phyloP scores from a whole-genome alignment of 1,284 basidiomycete species.

The Cutaneotrichosporon sp. region DNA sequence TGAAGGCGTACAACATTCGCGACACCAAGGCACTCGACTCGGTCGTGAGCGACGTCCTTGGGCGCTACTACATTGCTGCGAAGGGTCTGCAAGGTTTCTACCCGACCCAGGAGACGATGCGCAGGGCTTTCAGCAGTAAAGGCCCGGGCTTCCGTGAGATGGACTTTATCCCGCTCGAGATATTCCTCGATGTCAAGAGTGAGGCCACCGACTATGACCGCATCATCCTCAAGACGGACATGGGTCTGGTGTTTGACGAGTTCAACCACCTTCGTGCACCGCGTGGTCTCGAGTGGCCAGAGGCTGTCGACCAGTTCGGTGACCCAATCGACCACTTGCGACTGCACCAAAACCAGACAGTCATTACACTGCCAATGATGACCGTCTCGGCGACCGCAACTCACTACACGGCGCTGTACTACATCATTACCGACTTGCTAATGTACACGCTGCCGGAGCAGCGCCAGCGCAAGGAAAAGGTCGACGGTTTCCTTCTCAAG shows the following conservation, averaged over 20 bases:
- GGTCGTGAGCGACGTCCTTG: conserved; percentile 78
- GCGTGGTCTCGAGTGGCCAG: conserved; percentile 55
- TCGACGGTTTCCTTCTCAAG: conserved; percentile 79
- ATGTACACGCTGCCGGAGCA: conserved; percentile 83
- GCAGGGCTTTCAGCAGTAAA: conserved; percentile 2
- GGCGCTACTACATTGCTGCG: conserved; percentile 67
- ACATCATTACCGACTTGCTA: conserved; percentile 78
- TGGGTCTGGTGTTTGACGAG: conserved; percentile 82
- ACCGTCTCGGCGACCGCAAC: conserved; percentile 80
- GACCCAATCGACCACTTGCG: conserved; percentile 62
- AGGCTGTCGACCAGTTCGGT: conserved; percentile 43
- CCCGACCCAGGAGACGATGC: conserved; percentile 52
- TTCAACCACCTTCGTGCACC: conserved; percentile 86
- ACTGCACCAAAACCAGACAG: conserved; percentile 76
- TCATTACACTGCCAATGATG: conserved; percentile 75
- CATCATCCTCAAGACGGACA: conserved; percentile 82
- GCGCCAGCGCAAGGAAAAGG: conserved; percentile 65
- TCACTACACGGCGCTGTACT: conserved; percentile 83
- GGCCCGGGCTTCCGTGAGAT: conserved; percentile 14
- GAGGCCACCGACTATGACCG: conserved; percentile 80
- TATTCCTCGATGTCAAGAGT: conserved; percentile 75
- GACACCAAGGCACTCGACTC: conserved; percentile 75
- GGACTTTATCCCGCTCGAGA: conserved; percentile 74
- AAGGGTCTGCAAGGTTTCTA: conserved; percentile 84
- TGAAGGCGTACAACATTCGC: conserved; percentile 75